Conservation (phyloP, 192 early-diverging fungal genomes). For the Coemansia sp. region DNA sequence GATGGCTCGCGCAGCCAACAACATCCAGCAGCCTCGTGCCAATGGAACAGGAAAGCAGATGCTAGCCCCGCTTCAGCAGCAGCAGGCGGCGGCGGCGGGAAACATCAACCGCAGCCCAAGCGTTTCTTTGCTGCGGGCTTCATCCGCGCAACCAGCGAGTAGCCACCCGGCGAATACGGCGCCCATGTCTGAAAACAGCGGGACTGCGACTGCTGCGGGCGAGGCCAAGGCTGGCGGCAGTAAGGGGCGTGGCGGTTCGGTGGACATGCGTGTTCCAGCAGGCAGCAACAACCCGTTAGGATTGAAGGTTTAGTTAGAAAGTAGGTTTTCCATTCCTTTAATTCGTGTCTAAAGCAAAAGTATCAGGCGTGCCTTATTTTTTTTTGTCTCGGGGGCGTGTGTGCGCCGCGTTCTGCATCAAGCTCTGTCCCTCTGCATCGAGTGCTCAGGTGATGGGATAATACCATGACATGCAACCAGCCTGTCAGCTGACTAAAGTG, state of each 20-base stretch:
- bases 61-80: neutral
- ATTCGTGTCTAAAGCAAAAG: neutral
- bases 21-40: neutral
- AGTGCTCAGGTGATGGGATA: neutral
- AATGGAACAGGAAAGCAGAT: neutral
- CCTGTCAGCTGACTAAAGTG: neutral
- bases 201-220: neutral
- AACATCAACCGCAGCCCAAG: neutral
- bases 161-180: neutral
- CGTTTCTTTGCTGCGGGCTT: neutral
- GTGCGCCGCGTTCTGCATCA: neutral
- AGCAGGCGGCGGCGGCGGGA: constrained; percentile 1
- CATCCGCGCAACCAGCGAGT: neutral
- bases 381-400: no score
- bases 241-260: constrained; percentile 14
- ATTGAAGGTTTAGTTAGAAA: constrained; percentile 19
- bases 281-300: constrained; percentile 38
- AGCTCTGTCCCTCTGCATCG: neutral
- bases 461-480: neutral
- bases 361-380: neutral
- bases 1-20: neutral
- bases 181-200: constrained; percentile 5
- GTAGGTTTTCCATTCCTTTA: neutral
- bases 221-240: constrained; percentile 6
- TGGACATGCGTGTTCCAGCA: constrained; percentile 39